phyloP scores from a whole-genome alignment of 345 rosid species.

The Ceriops tagal region DNA sequence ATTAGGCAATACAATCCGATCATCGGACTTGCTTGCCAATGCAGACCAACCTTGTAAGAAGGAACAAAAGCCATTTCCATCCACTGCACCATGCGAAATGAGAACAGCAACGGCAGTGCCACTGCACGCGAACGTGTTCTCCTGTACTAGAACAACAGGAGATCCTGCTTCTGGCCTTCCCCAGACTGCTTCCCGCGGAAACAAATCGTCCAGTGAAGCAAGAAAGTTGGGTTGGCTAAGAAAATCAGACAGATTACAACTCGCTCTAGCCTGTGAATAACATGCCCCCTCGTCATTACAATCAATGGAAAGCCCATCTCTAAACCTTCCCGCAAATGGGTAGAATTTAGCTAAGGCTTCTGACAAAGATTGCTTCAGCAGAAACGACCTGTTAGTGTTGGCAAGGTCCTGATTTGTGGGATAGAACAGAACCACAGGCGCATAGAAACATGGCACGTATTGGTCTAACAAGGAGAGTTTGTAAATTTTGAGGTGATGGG shows the following conservation, averaged over 20 bases:
- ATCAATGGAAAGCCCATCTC: conserved; percentile 14
- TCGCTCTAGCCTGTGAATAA: conserved; percentile 8
- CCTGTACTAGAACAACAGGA: conserved; percentile 18
- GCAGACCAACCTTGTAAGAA: conserved; percentile 45
- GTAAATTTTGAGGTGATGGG: conserved; percentile 9
- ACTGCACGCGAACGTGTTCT: conserved; percentile 32
- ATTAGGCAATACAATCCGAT: conserved; percentile 16
- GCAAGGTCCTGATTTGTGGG: not conserved
- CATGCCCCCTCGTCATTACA: conserved; percentile 24
- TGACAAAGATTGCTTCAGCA: conserved; percentile 16
- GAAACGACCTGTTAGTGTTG: not conserved
- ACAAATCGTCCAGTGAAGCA: conserved; percentile 10
- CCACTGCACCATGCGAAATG: conserved; percentile 43
- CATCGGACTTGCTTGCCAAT: conserved; percentile 10
- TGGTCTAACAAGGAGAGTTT: conserved; percentile 16
- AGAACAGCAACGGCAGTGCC: conserved; percentile 37
- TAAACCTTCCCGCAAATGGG: conserved; percentile 24
- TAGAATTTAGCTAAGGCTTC: conserved; percentile 20
- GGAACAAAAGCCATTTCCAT: conserved; percentile 33
- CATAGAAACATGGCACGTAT: conserved; percentile 1
- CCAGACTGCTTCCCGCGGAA: not conserved
- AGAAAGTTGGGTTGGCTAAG: conserved; percentile 13
- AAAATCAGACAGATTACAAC: conserved; percentile 4
- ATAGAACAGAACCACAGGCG: conserved; percentile 13
- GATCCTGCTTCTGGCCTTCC: conserved; percentile 4